Evolutionary conservation across 176 grass and related monocot genomes (phyloP).

Genomic region (Lolium rigidum): DNA sequence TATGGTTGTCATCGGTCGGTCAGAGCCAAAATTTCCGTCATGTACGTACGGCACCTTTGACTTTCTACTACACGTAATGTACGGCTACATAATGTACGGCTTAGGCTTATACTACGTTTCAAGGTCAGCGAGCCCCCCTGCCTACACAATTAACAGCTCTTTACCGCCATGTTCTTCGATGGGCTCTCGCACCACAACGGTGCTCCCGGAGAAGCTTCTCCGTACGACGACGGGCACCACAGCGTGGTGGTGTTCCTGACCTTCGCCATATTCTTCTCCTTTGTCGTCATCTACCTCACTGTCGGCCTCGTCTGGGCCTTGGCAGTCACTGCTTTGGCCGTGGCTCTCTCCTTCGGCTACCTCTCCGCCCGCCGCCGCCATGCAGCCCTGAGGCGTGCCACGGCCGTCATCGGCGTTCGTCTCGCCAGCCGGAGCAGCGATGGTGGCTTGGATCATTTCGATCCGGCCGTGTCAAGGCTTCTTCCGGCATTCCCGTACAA

Average conservation of each 20-base stretch:
- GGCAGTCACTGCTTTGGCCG: slow-evolving; percentile 28
- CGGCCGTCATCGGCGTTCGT: background rate
- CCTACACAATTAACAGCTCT: background rate
- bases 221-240: slow-evolving; percentile 39
- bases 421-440: background rate
- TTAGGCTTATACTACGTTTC: background rate
- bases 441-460: background rate
- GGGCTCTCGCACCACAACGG: slow-evolving; percentile 12
- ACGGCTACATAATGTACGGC: background rate
- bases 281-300: slow-evolving; percentile 49
- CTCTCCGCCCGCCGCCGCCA: slow-evolving; percentile 23
- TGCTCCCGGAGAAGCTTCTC: background rate
- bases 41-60: slow-evolving; percentile 9
- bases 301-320: slow-evolving; percentile 43
- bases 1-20: background rate
- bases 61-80: slow-evolving; percentile 16
- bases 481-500: slow-evolving; percentile 52
- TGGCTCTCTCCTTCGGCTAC: slow-evolving; percentile 27
- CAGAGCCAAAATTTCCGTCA: background rate
- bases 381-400: background rate
- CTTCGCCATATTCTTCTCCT: slow-evolving; percentile 48
- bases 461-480: background rate
- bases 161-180: slow-evolving; percentile 34
- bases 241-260: slow-evolving; percentile 39
- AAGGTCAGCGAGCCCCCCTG: slow-evolving; percentile 8